Evolutionary conservation across 768 basidiomycete genomes (phyloP).

Genomic region (Crassisporium funariophilum): DNA sequence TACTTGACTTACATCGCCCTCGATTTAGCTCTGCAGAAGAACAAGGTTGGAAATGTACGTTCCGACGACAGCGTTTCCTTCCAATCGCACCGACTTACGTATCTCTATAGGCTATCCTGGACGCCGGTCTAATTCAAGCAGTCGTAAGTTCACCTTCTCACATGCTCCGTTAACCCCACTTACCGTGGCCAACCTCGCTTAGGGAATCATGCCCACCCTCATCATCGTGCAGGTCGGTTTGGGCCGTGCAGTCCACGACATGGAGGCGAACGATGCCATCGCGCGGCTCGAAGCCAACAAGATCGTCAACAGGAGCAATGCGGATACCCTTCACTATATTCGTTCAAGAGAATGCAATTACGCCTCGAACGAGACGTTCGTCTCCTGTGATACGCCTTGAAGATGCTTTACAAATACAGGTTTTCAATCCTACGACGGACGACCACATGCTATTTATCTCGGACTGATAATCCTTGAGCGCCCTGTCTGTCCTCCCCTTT

Average conservation of each 20-base stretch:
- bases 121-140: slow-evolving; percentile 30
- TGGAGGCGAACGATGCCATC: slow-evolving; percentile 21
- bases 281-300: slow-evolving; percentile 11
- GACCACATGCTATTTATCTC: too few relatives aligned
- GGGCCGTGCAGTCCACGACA: slow-evolving; percentile 28
- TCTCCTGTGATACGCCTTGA: not conserved
- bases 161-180: not conserved
- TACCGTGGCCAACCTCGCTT: not conserved
- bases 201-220: slow-evolving; percentile 37
- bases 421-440: slow-evolving; percentile 1
- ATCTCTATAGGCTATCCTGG: slow-evolving; percentile 18
- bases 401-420: not conserved
- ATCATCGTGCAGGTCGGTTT: slow-evolving; percentile 38
- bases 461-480: too few relatives aligned
- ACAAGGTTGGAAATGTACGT: slow-evolving; percentile 23
- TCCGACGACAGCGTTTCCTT: not conserved
- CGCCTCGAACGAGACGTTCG: slow-evolving; percentile 9
- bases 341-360: slow-evolving; percentile 9
- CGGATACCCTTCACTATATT: slow-evolving; percentile 3
- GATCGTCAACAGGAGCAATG: not conserved
- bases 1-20: slow-evolving; percentile 38
- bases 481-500: too few relatives aligned
- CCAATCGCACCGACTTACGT: not conserved
- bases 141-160: slow-evolving; percentile 23
- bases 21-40: slow-evolving; percentile 28